Evolutionary conservation across 139 green algal genomes (phyloP), one percentile per base, ranked within the genome.

Genomic region (Haematococcus sp.): DNA sequence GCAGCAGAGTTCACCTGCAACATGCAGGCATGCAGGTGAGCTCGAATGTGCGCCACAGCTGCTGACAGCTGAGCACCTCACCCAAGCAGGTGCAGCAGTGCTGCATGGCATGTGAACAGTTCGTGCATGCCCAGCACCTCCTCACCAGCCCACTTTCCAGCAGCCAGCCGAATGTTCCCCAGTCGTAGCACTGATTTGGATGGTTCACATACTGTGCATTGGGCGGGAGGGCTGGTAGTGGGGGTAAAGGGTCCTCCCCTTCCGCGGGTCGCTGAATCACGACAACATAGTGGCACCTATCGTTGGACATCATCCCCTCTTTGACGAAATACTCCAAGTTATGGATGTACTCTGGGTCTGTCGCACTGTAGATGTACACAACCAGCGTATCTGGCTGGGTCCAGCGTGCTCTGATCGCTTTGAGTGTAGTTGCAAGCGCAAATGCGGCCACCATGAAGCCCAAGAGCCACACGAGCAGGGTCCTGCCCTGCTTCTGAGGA

Each of bases 121-220:
- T 4, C 19, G 31, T 33, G 70, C 34, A 63, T 87, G 72, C 20
- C 55, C 51, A 4, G 67, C 30, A 25, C 69, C 33, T 61, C 33
- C 77, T 68, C 27, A 86, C 77, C 4, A 83, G 63, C 22, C 83
- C 66, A 15, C 28, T 80, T 2, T 74, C 40, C 52, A 95, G 78
- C 46, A 94, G 71, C 89, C 89, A 94, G 20, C 89, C 90, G 19
- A 91, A 88, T 1, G 88, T 93, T 54, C 90, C 90, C 81, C 90
- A 91, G 74, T 95, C 90, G 54, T 92, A 95, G 81, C 90, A 95
- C 35, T 89, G 78, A 65, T 94, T 94, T 1, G 73, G 49, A 65
- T 95, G 90, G 27, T 54, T 66, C 30, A 92, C 74, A 67, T 91
- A 92, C 23, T 69, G 77, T 0, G 86, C 88, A 64, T 94, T 88